Conservation (phyloP, 257 asterid species). For the Coffea eugenioides region DNA sequence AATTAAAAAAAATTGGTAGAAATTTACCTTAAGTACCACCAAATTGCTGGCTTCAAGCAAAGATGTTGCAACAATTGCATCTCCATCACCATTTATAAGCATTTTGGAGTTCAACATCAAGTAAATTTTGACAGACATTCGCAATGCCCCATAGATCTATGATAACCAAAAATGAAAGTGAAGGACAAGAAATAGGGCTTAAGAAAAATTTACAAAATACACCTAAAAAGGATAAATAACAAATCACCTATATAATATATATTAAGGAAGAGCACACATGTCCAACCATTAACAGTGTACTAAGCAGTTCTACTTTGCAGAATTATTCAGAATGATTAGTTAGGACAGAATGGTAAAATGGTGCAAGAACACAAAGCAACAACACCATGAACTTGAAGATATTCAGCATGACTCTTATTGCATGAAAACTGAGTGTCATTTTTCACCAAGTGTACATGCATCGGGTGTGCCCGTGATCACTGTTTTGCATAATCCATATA, state of each 20-base stretch:
- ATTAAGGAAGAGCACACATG: neutral
- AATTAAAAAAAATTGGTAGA: constrained; percentile 7
- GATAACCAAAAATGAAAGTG: constrained; percentile 17
- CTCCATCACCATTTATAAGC: constrained; percentile 68
- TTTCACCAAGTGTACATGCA: too few species aligned
- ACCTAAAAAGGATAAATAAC: too few species aligned
- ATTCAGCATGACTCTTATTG: too few species aligned
- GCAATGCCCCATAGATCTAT: constrained; percentile 84
- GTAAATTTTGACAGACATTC: constrained; percentile 91
- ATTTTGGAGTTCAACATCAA: constrained; percentile 83
- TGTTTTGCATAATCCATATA: too few species aligned
- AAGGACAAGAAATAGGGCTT: neutral
- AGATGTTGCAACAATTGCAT: constrained; percentile 74
- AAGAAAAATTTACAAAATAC: neutral
- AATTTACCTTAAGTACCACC: constrained; percentile 78
- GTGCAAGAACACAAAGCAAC: too few species aligned
- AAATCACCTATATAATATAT: neutral
- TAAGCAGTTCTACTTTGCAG: neutral
- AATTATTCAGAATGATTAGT: neutral
- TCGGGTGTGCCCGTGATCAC: too few species aligned
- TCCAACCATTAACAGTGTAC: neutral
- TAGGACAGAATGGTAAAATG: too few species aligned
- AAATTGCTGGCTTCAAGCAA: constrained; percentile 90
- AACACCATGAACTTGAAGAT: too few species aligned
- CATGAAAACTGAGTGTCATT: too few species aligned